Evolutionary conservation across 192 early-diverging fungal genomes (phyloP), one percentile per base, ranked within the genome.

Genomic region (Backusella tarrabulga): DNA sequence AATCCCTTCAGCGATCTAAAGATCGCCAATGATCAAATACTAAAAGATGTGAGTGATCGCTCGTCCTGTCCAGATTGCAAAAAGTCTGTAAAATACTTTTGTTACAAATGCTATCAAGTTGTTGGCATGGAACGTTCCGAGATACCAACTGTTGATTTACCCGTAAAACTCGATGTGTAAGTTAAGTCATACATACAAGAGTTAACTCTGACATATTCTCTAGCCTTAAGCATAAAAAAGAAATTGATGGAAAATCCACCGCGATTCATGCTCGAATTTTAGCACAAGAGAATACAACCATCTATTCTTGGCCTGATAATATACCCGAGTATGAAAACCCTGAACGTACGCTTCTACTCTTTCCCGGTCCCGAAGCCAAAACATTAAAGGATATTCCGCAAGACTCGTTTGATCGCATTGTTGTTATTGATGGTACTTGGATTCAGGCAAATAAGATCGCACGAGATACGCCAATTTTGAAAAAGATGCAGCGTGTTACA

Each of bases 401-500:
- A 8, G 77, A 68, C 1, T 84, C 87, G 1, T 94, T 96, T 79
- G 93, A 95, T 78, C 87, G 85, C 56, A 78, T 96, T 6, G 80
- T 97, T 70, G 96, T 99, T 5, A 90, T 99, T 60, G 96, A 99
- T 79, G 97, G 97, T 12, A 99, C 96, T n/a, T 99, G 97, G 97
- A 84, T 86, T 19, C 96, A 99, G 75, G 95, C 95, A 7, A 90
- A 83, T 67, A 83, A 77, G 35, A 93, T 91, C 83, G 81, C 80
- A 79, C 85, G 82, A 42, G 80, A 85, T 83, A 84, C 81, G 42
- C 77, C 82, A 1, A 75, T 78, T 71, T 78, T 92, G n/a, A 67
- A 75, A 35, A 75, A 73, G 4, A 73, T 91, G 69, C 86, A 77
- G 40, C 83, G 89, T 72, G 91, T 94, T 7, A 92, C 93, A 4